phyloP scores from a whole-genome alignment of 139 green algal genomes.

The Protoeuglena noctilucae region DNA sequence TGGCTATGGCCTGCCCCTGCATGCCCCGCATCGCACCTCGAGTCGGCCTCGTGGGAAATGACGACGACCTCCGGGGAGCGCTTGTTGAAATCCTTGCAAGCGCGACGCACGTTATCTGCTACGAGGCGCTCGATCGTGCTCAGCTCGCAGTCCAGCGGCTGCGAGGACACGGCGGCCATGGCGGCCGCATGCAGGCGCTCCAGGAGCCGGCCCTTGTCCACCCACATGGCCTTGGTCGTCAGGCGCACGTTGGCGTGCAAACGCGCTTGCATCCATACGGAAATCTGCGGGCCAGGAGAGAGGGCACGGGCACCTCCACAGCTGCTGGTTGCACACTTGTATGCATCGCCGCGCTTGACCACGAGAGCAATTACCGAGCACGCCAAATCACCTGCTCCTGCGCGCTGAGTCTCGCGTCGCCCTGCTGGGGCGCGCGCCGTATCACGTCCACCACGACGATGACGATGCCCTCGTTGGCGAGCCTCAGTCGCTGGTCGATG shows the following conservation, averaged over 20 bases:
- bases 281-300: background rate
- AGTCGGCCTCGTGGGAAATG: constrained; percentile 36
- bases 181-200: constrained; percentile 38
- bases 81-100: constrained; percentile 56
- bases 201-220: constrained; percentile 53
- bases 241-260: constrained; percentile 40
- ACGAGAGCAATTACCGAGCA: background rate
- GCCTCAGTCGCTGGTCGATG: constrained; percentile 55
- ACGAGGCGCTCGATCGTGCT: constrained; percentile 57
- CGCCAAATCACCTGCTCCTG: background rate
- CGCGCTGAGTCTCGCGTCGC: background rate
- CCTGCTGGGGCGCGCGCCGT: constrained; percentile 1
- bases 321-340: constrained; percentile 5
- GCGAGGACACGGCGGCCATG: constrained; percentile 16
- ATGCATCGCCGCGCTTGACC: background rate
- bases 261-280: background rate
- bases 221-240: constrained; percentile 84
- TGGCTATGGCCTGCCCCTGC: too few species aligned
- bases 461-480: constrained; percentile 81
- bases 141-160: constrained; percentile 35
- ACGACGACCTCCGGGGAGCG: constrained; percentile 73
- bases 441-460: constrained; percentile 64
- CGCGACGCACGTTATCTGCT: constrained; percentile 31
- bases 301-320: background rate
- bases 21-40: too few species aligned